phyloP scores from a whole-genome alignment of 1,284 basidiomycete genomes.

The Ganoderma multipileum region DNA sequence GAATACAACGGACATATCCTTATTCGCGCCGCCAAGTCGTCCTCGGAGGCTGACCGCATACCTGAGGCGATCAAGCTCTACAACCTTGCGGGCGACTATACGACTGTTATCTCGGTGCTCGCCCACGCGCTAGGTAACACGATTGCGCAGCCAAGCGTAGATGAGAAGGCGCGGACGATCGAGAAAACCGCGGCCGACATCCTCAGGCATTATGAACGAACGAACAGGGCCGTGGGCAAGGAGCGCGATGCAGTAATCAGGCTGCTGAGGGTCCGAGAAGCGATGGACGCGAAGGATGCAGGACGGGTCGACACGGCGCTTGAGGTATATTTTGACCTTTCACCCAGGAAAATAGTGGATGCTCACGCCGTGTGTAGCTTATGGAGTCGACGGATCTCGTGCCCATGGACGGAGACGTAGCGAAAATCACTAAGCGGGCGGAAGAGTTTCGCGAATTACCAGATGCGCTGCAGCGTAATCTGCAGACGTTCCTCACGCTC shows the following conservation, averaged over 20 bases:
- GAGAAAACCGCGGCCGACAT: slow-evolving; percentile 86
- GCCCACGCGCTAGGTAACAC: slow-evolving; percentile 91
- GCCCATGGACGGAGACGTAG: slow-evolving; percentile 87
- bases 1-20: slow-evolving; percentile 89
- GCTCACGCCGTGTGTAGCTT: slow-evolving; percentile 53
- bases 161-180: slow-evolving; percentile 73
- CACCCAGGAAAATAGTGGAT: neutral
- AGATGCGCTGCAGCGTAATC: slow-evolving; percentile 88
- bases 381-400: slow-evolving; percentile 92
- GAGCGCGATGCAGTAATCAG: slow-evolving; percentile 82
- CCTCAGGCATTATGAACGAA: slow-evolving; percentile 86
- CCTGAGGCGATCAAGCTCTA: slow-evolving; percentile 95
- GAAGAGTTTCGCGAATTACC: slow-evolving; percentile 91
- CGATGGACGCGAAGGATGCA: slow-evolving; percentile 77
- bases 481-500: slow-evolving; percentile 88
- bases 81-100: slow-evolving; percentile 93
- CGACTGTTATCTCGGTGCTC: slow-evolving; percentile 88
- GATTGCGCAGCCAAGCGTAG: slow-evolving; percentile 70
- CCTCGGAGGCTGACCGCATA: slow-evolving; percentile 79
- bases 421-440: slow-evolving; percentile 85
- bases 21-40: slow-evolving; percentile 79
- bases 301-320: slow-evolving; percentile 82
- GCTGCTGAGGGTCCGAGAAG: slow-evolving; percentile 85
- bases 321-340: slow-evolving; percentile 59
- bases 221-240: slow-evolving; percentile 76